These are phyloP conservation scores for Fraxinus excelsior DNA, from an alignment of 257 asterid genomes.

Conservation along the genomic window DNA sequence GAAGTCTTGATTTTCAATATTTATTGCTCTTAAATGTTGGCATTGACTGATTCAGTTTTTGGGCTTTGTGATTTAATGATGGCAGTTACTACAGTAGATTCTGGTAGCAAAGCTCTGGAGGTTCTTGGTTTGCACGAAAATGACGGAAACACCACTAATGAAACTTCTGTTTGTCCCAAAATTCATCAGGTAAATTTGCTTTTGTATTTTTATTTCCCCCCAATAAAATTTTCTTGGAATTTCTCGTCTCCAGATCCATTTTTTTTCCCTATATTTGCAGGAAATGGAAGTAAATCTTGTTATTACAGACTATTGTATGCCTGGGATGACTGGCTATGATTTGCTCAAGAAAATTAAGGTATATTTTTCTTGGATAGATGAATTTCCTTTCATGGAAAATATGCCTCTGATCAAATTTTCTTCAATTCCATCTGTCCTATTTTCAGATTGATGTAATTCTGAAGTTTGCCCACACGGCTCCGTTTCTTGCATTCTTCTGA, in stretches of 20 bases:
- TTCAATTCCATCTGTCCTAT: neutral
- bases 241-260: conserved; percentile 8
- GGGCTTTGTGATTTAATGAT: conserved; percentile 19
- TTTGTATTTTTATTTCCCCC: neutral
- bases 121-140: conserved; percentile 53
- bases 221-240: neutral
- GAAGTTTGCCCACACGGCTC: conserved; percentile 30
- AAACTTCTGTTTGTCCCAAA: conserved; percentile 38
- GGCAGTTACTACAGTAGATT: conserved; percentile 67
- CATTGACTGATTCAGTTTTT: neutral
- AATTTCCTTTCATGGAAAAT: conserved; percentile 27
- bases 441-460: conserved; percentile 21
- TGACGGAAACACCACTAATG: conserved; percentile 27
- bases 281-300: conserved; percentile 42
- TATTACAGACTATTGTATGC: conserved; percentile 52
- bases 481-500: too few species aligned
- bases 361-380: conserved; percentile 14
- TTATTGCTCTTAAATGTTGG: neutral
- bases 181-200: conserved; percentile 38
- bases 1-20: neutral
- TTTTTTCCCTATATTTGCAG: conserved; percentile 4
- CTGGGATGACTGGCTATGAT: conserved; percentile 59
- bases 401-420: conserved; percentile 1
- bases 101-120: conserved; percentile 64
- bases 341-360: conserved; percentile 55